Evolutionary conservation across 345 rosid genomes (phyloP).

Genomic region (Tarenaya hassleriana): DNA sequence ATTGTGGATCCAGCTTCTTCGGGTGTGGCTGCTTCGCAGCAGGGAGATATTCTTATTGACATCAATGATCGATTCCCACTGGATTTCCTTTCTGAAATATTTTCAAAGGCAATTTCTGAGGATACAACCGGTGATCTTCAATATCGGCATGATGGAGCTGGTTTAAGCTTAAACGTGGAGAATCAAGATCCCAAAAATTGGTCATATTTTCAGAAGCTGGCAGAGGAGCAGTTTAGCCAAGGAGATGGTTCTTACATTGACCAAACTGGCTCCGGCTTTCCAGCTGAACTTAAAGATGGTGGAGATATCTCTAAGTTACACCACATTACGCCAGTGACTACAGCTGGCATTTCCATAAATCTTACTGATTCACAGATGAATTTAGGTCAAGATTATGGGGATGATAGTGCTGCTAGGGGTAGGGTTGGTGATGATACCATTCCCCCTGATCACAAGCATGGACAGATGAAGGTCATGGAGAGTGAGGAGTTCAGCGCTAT

Average conservation of each 20-base stretch:
- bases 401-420: constrained; percentile 26
- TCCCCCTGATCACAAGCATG: constrained; percentile 27
- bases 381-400: constrained; percentile 39
- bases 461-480: constrained; percentile 42
- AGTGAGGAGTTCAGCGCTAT: constrained; percentile 57
- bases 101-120: constrained; percentile 52
- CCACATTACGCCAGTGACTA: constrained; percentile 34
- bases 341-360: constrained; percentile 34
- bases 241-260: constrained; percentile 52
- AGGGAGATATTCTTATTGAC: constrained; percentile 66
- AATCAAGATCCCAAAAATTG: constrained; percentile 70
- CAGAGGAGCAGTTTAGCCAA: constrained; percentile 49
- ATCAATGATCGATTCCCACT: constrained; percentile 77
- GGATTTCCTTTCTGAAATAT: constrained; percentile 74
- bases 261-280: constrained; percentile 43
- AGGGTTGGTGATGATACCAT: constrained; percentile 26
- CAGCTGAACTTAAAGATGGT: constrained; percentile 30
- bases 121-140: constrained; percentile 33
- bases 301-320: constrained; percentile 30
- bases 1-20: constrained; percentile 22
- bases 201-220: constrained; percentile 87
- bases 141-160: constrained; percentile 50
- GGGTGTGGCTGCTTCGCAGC: constrained; percentile 31
- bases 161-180: constrained; percentile 61
- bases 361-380: constrained; percentile 35